These are phyloP conservation scores for Phyllosticta paracitricarpa DNA, from an alignment of 2,329 filamentous ascomycete genomes.

Conservation along the genomic window DNA sequence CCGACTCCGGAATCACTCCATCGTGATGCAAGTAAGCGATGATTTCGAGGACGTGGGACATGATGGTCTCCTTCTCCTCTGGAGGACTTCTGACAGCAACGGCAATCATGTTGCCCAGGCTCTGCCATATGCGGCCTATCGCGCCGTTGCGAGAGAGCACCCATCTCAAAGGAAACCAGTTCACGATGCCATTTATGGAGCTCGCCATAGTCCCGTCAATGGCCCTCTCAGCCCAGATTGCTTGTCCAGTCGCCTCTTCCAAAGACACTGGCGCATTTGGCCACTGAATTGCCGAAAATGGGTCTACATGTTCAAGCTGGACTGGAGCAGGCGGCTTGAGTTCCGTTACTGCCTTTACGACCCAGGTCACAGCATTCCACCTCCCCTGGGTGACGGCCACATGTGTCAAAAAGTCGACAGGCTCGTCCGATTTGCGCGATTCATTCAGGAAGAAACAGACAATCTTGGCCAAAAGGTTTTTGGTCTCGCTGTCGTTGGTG, in stretches of 20 bases:
- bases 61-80: constrained; percentile 20
- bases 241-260: constrained; percentile 16
- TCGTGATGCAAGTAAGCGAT: constrained; percentile 39
- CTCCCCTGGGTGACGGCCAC: constrained; percentile 30
- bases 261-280: constrained; percentile 15
- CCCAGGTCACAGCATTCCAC: constrained; percentile 37
- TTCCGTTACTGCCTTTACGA: constrained; percentile 34
- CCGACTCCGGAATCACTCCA: constrained; percentile 36
- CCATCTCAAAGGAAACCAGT: not conserved
- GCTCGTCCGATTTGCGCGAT: constrained; percentile 12
- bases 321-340: constrained; percentile 15
- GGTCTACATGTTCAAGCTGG: constrained; percentile 12
- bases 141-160: constrained; percentile 10
- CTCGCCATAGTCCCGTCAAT: not conserved
- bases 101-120: constrained; percentile 37
- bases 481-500: constrained; percentile 7
- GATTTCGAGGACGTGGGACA: constrained; percentile 37
- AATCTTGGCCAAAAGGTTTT: constrained; percentile 12
- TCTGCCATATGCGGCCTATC: constrained; percentile 38
- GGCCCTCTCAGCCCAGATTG: constrained; percentile 8
- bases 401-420: constrained; percentile 28
- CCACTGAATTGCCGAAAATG: constrained; percentile 15
- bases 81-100: constrained; percentile 19
- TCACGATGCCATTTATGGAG: not conserved
- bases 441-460: constrained; percentile 18